Evolutionary conservation across 768 basidiomycete genomes (phyloP).

Genomic region (Amanita molliuscula): DNA sequence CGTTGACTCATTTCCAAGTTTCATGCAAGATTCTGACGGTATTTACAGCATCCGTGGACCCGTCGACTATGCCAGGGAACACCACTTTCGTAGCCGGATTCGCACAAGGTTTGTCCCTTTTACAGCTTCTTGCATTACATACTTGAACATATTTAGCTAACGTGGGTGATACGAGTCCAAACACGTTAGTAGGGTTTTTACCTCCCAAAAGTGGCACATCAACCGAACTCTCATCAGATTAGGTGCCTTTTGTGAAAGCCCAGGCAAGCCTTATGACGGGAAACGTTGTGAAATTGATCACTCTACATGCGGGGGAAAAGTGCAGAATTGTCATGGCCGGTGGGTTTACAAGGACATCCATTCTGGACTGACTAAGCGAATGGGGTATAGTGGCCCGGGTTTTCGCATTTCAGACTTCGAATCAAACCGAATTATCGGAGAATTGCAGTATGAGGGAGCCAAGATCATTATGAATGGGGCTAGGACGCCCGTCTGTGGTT

Average conservation of each 20-base stretch:
- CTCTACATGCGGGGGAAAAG: constrained; percentile 67
- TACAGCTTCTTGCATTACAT: constrained; percentile 5
- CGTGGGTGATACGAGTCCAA: constrained; percentile 72
- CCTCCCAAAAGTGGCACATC: constrained; percentile 3
- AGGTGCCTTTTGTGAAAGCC: constrained; percentile 73
- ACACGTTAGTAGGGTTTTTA: constrained; percentile 43
- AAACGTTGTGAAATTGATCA: constrained; percentile 57
- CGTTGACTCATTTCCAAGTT: constrained; percentile 8
- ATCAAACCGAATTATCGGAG: constrained; percentile 65
- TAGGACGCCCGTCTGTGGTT: constrained; percentile 40
- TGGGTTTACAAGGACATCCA: constrained; percentile 13
- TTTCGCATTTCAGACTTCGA: constrained; percentile 68
- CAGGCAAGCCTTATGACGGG: constrained; percentile 59
- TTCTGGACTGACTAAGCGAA: background rate
- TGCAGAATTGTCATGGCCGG: constrained; percentile 64
- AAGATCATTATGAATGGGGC: constrained; percentile 46
- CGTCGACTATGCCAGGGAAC: constrained; percentile 56
- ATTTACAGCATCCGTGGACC: constrained; percentile 48
- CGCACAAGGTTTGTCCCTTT: constrained; percentile 44
- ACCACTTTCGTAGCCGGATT: constrained; percentile 67
- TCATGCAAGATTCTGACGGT: background rate
- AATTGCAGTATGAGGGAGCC: constrained; percentile 61
- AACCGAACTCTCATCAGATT: constrained; percentile 22
- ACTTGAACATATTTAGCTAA: constrained; percentile 38
- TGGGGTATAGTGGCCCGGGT: constrained; percentile 50